These are phyloP conservation scores for Pholiota microspora DNA, from an alignment of 768 basidiomycete genomes.

Conservation along the genomic window DNA sequence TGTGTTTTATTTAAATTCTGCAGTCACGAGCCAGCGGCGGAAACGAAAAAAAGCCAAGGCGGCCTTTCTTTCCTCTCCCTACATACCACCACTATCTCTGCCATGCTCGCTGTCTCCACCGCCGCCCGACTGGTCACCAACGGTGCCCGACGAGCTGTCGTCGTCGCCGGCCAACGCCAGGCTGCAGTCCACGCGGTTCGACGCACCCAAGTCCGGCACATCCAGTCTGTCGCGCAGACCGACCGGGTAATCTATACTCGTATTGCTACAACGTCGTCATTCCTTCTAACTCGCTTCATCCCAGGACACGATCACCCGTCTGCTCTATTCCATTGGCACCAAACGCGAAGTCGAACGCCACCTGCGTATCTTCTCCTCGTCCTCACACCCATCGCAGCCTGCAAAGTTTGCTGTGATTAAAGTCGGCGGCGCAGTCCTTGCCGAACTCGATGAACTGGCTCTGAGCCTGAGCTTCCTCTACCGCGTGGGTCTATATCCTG, in stretches of 20 bases:
- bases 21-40: constrained; percentile 24
- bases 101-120: constrained; percentile 35
- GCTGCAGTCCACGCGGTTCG: constrained; percentile 41
- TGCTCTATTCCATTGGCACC: constrained; percentile 95
- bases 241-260: constrained; percentile 50
- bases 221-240: constrained; percentile 69
- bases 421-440: constrained; percentile 94
- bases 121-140: constrained; percentile 33
- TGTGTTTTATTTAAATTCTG: constrained; percentile 10
- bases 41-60: constrained; percentile 12
- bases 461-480: constrained; percentile 95
- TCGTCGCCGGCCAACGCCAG: constrained; percentile 49
- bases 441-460: constrained; percentile 90
- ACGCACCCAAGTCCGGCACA: constrained; percentile 37
- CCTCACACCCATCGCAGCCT: constrained; percentile 83
- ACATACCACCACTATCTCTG: constrained; percentile 15
- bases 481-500: constrained; percentile 95
- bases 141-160: constrained; percentile 42
- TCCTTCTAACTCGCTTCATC: not conserved
- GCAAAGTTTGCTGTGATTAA: constrained; percentile 98
- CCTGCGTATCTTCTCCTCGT: constrained; percentile 96
- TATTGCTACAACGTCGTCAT: not conserved
- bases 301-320: constrained; percentile 94
- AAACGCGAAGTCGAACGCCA: constrained; percentile 98
- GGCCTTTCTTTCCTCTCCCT: constrained; percentile 11